Evolutionary conservation across 768 basidiomycete species (phyloP).

Genomic region (Tylopilus vinaceipallidus): DNA sequence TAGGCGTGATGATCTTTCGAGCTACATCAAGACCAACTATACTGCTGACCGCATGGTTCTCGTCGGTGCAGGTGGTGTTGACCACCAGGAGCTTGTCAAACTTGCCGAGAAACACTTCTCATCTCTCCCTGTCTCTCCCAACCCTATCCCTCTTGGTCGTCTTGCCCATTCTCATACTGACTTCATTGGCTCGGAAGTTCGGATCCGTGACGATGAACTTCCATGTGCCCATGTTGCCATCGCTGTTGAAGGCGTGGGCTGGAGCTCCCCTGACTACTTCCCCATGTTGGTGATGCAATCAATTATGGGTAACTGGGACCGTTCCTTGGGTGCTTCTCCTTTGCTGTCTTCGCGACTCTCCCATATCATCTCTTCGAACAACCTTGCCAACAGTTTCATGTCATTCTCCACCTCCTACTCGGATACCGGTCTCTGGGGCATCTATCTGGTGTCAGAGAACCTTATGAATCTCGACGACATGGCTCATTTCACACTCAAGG

Average conservation of each 20-base stretch:
- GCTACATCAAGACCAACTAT: constrained; percentile 97
- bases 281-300: constrained; percentile 98
- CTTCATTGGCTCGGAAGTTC: constrained; percentile 94
- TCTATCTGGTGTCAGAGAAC: constrained; percentile 97
- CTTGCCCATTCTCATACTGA: constrained; percentile 70
- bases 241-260: constrained; percentile 96
- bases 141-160: constrained; percentile 86
- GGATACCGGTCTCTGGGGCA: constrained; percentile 98
- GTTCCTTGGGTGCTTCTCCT: constrained; percentile 87
- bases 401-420: constrained; percentile 98
- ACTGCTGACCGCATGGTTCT: constrained; percentile 99
- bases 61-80: constrained; percentile 93
- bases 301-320: constrained; percentile 99
- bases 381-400: constrained; percentile 99
- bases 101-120: constrained; percentile 95
- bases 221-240: constrained; percentile 92
- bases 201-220: constrained; percentile 89
- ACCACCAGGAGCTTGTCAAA: constrained; percentile 89
- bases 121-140: constrained; percentile 78
- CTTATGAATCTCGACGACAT: constrained; percentile 90
- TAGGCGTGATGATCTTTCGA: constrained; percentile 80
- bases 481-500: constrained; percentile 88
- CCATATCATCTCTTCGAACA: constrained; percentile 86
- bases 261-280: constrained; percentile 98
- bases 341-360: constrained; percentile 89